Evolutionary conservation across 2,329 filamentous ascomycete species (phyloP).

Genomic region (Colletotrichum cereale): DNA sequence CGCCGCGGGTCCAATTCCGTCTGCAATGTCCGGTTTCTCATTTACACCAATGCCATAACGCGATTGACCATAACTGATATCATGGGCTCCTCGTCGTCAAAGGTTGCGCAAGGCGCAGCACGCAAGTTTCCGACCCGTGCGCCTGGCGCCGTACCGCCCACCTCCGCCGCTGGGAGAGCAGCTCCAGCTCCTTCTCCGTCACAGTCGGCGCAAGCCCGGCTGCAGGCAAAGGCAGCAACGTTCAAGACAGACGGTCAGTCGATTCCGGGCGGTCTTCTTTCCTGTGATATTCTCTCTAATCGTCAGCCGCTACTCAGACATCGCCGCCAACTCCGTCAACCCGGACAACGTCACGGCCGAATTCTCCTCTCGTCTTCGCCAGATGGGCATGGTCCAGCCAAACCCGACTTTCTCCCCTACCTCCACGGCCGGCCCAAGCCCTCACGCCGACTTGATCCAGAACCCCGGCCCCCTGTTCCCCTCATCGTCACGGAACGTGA

Average conservation of each 20-base stretch:
- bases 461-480: constrained; percentile 47
- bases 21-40: background rate
- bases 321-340: constrained; percentile 55
- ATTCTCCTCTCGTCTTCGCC: constrained; percentile 64
- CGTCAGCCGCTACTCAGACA: constrained; percentile 47
- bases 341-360: constrained; percentile 57
- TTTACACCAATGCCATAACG: background rate
- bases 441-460: constrained; percentile 23
- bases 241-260: constrained; percentile 51
- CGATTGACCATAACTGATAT: background rate
- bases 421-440: constrained; percentile 54
- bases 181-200: constrained; percentile 41
- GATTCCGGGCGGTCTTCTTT: background rate
- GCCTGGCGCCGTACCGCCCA: constrained; percentile 44
- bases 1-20: background rate
- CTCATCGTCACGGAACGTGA: constrained; percentile 55
- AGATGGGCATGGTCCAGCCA: constrained; percentile 68
- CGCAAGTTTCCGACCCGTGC: constrained; percentile 61
- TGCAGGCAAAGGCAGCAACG: constrained; percentile 41
- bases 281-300: background rate
- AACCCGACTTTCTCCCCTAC: constrained; percentile 67
- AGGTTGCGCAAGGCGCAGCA: constrained; percentile 54
- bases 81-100: constrained; percentile 63
- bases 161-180: constrained; percentile 35
- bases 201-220: constrained; percentile 33